Percentiles rank a stretch among this genome's conserved stretches.
Conservation (phyloP, 2,329 filamentous ascomycete genomes). For the Aspergillus brasiliensis region DNA sequence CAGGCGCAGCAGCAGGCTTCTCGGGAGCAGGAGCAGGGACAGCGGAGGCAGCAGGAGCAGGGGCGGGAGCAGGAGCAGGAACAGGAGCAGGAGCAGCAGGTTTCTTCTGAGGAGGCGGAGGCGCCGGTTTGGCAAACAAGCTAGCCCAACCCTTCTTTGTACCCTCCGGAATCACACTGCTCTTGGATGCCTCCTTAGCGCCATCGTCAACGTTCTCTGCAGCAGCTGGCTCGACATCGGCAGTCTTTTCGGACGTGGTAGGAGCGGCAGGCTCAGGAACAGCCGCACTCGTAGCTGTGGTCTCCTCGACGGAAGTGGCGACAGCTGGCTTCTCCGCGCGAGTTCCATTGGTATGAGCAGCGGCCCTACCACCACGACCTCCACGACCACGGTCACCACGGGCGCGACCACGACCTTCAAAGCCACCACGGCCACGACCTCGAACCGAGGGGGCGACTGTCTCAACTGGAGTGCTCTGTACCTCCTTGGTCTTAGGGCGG, state of each 20-base stretch:
- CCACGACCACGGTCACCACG: conserved; percentile 53
- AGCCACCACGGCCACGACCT: conserved; percentile 50
- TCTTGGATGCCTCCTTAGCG: conserved; percentile 30
- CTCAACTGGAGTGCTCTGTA: conserved; percentile 37
- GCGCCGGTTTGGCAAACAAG: conserved; percentile 68
- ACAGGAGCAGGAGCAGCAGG: conserved; percentile 44
- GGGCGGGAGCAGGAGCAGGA: neutral
- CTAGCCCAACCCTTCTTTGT: conserved; percentile 66
- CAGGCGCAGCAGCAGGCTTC: conserved; percentile 13
- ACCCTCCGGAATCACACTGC: conserved; percentile 39
- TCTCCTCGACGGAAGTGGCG: conserved; percentile 14
- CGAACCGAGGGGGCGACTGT: conserved; percentile 38
- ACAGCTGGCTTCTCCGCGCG: conserved; percentile 37
- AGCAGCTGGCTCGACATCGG: conserved; percentile 23
- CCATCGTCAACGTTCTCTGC: conserved; percentile 22
- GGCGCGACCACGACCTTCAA: conserved; percentile 49
- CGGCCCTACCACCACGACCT: conserved; percentile 49
- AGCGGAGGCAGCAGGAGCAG: conserved; percentile 4
- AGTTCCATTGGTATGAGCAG: conserved; percentile 46
- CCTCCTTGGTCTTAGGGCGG: conserved; percentile 51
- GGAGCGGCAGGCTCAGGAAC: conserved; percentile 29
- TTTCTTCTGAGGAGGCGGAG: conserved; percentile 55
- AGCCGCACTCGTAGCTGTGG: conserved; percentile 12
- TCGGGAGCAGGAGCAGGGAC: conserved; percentile 33
- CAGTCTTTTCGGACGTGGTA: conserved; percentile 26